A percentile compares a stretch with the other conserved stretches of the same genome.
Conservation (phyloP, 108 stramenopile genomes). For the Aurantiochytrium sp. region DNA sequence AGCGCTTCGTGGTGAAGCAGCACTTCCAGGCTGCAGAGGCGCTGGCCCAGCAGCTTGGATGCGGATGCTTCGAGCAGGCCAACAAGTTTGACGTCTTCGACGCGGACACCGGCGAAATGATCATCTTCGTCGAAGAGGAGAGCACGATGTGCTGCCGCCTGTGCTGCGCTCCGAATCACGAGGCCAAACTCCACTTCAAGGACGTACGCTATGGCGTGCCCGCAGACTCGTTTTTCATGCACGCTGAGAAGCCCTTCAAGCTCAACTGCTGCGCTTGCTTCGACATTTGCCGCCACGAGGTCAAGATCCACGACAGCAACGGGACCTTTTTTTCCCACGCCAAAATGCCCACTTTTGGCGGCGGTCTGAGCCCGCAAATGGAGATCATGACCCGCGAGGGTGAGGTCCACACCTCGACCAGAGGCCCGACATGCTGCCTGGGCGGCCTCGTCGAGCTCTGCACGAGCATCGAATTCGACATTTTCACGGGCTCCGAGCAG, state of each 20-base stretch:
- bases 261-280: neutral
- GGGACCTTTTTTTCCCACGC: neutral
- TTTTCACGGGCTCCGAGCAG: neutral
- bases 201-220: neutral
- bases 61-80: neutral
- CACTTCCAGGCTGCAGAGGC: neutral
- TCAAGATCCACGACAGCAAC: neutral
- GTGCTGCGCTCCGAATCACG: conserved; percentile 7
- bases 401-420: neutral
- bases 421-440: neutral
- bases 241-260: conserved; percentile 16
- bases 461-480: neutral
- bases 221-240: neutral
- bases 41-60: neutral
- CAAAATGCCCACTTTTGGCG: neutral
- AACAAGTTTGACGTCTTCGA: neutral
- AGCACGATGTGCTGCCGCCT: neutral
- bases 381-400: neutral
- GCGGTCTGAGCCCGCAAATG: neutral
- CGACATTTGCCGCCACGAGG: conserved; percentile 14
- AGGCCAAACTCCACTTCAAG: neutral
- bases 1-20: neutral
- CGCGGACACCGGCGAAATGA: neutral
- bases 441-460: conserved; percentile 7
- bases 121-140: neutral